Conservation (phyloP, 371 early-diverging fungal species). For the Lichtheimia ramosa region DNA sequence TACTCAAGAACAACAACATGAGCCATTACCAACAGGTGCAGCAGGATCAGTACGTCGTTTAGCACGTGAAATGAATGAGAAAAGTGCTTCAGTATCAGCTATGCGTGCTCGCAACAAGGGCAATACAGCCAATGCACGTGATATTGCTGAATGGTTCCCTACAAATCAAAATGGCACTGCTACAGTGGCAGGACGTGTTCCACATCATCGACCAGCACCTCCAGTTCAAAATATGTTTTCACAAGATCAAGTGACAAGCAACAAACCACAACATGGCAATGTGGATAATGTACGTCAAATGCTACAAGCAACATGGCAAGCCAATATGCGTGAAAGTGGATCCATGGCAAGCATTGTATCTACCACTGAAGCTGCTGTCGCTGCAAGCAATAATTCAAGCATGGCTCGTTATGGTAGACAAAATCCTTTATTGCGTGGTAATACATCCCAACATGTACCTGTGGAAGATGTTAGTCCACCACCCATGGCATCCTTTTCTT, state of each 20-base stretch:
- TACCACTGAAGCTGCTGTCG: not conserved
- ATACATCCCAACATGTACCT: no score
- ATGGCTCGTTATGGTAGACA: conserved; percentile 28
- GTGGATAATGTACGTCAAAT: conserved; percentile 24
- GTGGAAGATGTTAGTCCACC: not conserved
- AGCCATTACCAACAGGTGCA: conserved; percentile 33
- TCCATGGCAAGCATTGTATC: conserved; percentile 23
- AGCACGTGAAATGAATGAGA: conserved; percentile 28
- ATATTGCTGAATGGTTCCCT: conserved; percentile 23
- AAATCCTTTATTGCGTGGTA: conserved; percentile 14
- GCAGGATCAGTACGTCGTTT: conserved; percentile 37
- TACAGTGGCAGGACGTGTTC: not conserved
- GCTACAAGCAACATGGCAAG: conserved; percentile 24
- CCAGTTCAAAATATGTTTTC: not conserved
- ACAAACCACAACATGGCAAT: conserved; percentile 4
- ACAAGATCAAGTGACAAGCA: not conserved
- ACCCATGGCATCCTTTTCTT: conserved; percentile 30
- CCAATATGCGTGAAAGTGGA: conserved; percentile 21
- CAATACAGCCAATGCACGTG: conserved; percentile 8
- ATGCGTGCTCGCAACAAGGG: conserved; percentile 3
- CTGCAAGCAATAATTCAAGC: conserved; percentile 5
- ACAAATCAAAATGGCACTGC: not conserved
- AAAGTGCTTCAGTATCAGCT: conserved; percentile 17
- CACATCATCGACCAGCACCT: not conserved
- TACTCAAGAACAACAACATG: conserved; percentile 3